A percentile compares a stretch with the other conserved stretches of the same genome.
Conservation (phyloP, 176 grass and related monocot species). For the Eragrostis nindensis region DNA sequence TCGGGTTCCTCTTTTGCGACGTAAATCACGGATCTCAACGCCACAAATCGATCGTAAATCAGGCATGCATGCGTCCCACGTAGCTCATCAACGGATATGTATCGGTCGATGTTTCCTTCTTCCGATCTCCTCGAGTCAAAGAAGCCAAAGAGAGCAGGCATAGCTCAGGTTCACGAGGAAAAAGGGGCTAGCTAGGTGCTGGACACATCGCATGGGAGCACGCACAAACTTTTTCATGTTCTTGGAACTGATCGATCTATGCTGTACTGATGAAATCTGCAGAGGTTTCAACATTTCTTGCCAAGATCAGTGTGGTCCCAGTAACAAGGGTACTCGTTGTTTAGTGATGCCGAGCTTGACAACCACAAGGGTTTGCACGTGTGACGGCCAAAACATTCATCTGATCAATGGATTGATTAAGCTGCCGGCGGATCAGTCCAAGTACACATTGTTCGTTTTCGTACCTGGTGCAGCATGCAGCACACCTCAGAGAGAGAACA, state of each 20-base stretch:
- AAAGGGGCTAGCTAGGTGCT: background rate
- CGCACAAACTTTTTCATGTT: background rate
- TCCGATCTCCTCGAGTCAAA: slow-evolving; percentile 39
- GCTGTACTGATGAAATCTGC: background rate
- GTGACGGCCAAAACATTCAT: slow-evolving; percentile 49
- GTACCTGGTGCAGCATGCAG: background rate
- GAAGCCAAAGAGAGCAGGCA: background rate
- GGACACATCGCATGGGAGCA: slow-evolving; percentile 2
- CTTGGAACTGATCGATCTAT: background rate
- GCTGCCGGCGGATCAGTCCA: background rate
- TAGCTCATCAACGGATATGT: slow-evolving; percentile 11
- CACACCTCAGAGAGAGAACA: slow-evolving; percentile 5
- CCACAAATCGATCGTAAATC: background rate
- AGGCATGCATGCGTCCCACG: slow-evolving; percentile 17
- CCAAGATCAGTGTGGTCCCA: background rate
- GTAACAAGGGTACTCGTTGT: background rate
- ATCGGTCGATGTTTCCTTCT: background rate
- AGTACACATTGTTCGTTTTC: slow-evolving; percentile 20
- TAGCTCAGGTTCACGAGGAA: slow-evolving; percentile 46
- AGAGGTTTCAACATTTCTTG: background rate
- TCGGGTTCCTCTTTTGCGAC: background rate
- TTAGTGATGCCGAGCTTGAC: slow-evolving; percentile 10
- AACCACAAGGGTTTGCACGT: slow-evolving; percentile 35
- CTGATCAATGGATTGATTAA: slow-evolving; percentile 24
- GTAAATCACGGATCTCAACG: slow-evolving; percentile 27